These are phyloP conservation scores for Xanthoconium purpureum DNA, from an alignment of 768 basidiomycete species.

Conservation along the genomic window DNA sequence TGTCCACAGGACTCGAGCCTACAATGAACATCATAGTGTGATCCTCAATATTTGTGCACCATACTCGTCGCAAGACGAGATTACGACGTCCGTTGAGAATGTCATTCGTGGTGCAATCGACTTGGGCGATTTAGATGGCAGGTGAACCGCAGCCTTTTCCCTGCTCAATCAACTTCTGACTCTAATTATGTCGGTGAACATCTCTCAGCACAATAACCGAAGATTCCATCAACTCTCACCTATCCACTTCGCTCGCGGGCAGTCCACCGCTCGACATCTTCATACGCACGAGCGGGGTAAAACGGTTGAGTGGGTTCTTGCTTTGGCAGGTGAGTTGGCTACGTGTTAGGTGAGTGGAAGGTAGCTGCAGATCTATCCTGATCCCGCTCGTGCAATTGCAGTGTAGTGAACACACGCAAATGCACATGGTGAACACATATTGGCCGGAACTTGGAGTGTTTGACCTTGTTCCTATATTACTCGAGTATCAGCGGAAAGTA, in stretches of 20 bases:
- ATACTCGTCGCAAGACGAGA: slow-evolving; percentile 90
- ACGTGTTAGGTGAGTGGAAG: no score
- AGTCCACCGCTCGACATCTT: slow-evolving; percentile 87
- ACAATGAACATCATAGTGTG: slow-evolving; percentile 45
- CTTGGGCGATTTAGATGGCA: slow-evolving; percentile 28
- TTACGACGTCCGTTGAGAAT: slow-evolving; percentile 63
- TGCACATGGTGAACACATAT: slow-evolving; percentile 79
- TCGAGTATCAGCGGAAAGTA: slow-evolving; percentile 80
- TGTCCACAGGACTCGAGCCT: background rate
- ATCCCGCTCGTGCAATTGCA: slow-evolving; percentile 27
- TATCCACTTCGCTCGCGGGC: slow-evolving; percentile 63
- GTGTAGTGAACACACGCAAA: slow-evolving; percentile 78
- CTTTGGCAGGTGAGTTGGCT: slow-evolving; percentile 71
- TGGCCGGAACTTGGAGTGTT: slow-evolving; percentile 93
- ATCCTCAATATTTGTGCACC: slow-evolving; percentile 86
- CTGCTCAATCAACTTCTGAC: no score
- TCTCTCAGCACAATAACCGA: slow-evolving; percentile 39
- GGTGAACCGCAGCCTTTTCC: slow-evolving; percentile 1
- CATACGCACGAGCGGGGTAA: slow-evolving; percentile 49
- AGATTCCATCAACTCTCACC: slow-evolving; percentile 58
- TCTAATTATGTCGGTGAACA: no score
- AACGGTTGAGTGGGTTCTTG: no score
- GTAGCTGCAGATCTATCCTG: no score
- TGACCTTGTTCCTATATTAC: slow-evolving; percentile 82
- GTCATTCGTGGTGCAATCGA: slow-evolving; percentile 35